phyloP scores from a whole-genome alignment of 2,329 filamentous ascomycete genomes.

The Phoma sp. region DNA sequence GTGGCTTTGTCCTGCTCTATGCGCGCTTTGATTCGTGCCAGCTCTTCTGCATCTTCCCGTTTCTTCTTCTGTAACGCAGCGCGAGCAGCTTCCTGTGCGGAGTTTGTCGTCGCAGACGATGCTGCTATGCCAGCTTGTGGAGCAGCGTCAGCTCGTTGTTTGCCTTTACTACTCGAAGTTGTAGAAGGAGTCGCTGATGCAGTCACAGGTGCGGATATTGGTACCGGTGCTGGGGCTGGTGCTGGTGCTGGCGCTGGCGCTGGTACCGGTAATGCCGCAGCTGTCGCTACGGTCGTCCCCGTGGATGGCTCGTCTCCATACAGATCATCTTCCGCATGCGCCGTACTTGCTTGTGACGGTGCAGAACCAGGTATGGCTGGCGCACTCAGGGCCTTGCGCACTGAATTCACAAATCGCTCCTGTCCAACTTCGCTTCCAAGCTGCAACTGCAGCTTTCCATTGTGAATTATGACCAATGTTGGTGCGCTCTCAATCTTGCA shows the following conservation, averaged over 20 bases:
- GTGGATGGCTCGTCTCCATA: slow-evolving; percentile 7
- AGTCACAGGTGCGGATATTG: slow-evolving; percentile 2
- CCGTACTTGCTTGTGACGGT: slow-evolving; percentile 18
- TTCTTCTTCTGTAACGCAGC: slow-evolving; percentile 65
- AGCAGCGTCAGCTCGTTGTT: slow-evolving; percentile 51
- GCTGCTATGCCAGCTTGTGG: slow-evolving; percentile 45
- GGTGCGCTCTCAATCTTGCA: slow-evolving; percentile 82
- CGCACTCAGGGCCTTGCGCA: slow-evolving; percentile 52
- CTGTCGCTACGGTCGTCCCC: slow-evolving; percentile 5
- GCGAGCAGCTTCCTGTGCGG: slow-evolving; percentile 38
- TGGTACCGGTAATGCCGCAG: slow-evolving; percentile 11
- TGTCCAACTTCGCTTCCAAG: slow-evolving; percentile 68
- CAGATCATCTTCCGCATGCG: slow-evolving; percentile 10
- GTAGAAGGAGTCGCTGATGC: slow-evolving; percentile 12
- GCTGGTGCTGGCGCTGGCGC: slow-evolving; percentile 10
- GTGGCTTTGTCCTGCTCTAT: slow-evolving; percentile 79
- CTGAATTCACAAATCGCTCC: slow-evolving; percentile 68
- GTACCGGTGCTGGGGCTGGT: slow-evolving; percentile 3
- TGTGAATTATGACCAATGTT: slow-evolving; percentile 79
- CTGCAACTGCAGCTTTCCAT: slow-evolving; percentile 79
- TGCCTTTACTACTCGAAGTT: slow-evolving; percentile 41
- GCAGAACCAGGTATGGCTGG: slow-evolving; percentile 33
- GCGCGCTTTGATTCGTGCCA: slow-evolving; percentile 72
- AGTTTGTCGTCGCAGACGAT: slow-evolving; percentile 42
- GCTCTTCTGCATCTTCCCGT: slow-evolving; percentile 70